These are phyloP conservation scores for Penicillium janthinellum DNA, from an alignment of 2,329 filamentous ascomycete genomes.

Conservation along the genomic window DNA sequence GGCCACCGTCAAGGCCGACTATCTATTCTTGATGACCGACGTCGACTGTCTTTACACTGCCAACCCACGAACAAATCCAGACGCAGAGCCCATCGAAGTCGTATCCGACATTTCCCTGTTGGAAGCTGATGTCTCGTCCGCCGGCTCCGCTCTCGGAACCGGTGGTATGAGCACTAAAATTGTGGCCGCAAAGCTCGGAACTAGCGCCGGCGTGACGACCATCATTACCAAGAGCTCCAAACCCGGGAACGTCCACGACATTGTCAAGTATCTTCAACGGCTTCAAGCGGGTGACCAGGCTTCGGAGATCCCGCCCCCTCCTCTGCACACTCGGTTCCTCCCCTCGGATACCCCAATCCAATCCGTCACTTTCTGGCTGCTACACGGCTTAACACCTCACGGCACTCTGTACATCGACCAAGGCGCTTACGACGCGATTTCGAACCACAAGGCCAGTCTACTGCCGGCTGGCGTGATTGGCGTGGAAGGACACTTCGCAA, in stretches of 20 bases:
- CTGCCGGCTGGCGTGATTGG: slow-evolving; percentile 89
- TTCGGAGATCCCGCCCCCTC: slow-evolving; percentile 52
- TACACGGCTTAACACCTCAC: slow-evolving; percentile 87
- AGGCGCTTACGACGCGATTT: slow-evolving; percentile 80
- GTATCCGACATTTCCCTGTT: slow-evolving; percentile 85
- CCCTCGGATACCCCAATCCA: slow-evolving; percentile 81
- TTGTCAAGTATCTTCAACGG: slow-evolving; percentile 77
- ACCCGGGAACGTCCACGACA: slow-evolving; percentile 85
- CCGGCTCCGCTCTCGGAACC: slow-evolving; percentile 85
- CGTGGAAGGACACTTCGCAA: slow-evolving; percentile 83
- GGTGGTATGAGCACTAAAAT: slow-evolving; percentile 99
- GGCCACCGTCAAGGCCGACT: slow-evolving; percentile 95
- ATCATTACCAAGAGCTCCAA: slow-evolving; percentile 93
- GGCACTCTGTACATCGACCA: slow-evolving; percentile 90
- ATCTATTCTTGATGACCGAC: slow-evolving; percentile 97
- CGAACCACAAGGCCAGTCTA: slow-evolving; percentile 75
- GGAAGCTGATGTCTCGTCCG: slow-evolving; percentile 85
- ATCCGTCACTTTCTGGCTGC: slow-evolving; percentile 94
- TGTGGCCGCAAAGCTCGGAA: slow-evolving; percentile 85
- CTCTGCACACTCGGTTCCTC: slow-evolving; percentile 90
- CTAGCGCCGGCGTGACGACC: slow-evolving; percentile 91
- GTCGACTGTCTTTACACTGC: slow-evolving; percentile 97
- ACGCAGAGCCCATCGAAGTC: slow-evolving; percentile 87
- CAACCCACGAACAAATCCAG: slow-evolving; percentile 81
- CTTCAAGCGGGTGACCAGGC: slow-evolving; percentile 46